Percentiles rank a stretch among this genome's conserved stretches.
Evolutionary conservation across 1,139 yeast genomes (phyloP).

Genomic region (Eremothecium sinecaudum): DNA sequence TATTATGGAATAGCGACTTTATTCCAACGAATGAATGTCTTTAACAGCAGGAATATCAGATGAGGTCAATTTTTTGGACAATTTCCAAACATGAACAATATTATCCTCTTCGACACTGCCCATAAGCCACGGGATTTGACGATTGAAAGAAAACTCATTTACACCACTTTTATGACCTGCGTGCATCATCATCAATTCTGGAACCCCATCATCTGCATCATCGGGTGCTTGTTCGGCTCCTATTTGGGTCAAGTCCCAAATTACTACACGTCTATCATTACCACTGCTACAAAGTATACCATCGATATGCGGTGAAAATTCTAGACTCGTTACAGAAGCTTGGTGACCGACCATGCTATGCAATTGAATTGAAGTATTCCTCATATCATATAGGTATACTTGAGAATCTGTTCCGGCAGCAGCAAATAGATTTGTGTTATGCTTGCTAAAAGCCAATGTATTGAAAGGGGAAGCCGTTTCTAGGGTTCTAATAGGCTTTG

Average conservation of each 20-base stretch:
- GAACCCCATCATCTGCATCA: slow-evolving; percentile 76
- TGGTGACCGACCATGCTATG: slow-evolving; percentile 76
- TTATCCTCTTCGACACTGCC: slow-evolving; percentile 72
- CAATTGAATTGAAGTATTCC: slow-evolving; percentile 39
- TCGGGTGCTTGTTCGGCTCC: slow-evolving; percentile 75
- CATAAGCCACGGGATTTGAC: slow-evolving; percentile 57
- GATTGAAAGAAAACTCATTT: slow-evolving; percentile 63
- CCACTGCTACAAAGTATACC: slow-evolving; percentile 69
- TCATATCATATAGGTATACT: slow-evolving; percentile 50
- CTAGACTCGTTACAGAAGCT: slow-evolving; percentile 56
- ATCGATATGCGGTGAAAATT: slow-evolving; percentile 63
- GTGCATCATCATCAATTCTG: slow-evolving; percentile 76
- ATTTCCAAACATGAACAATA: slow-evolving; percentile 68
- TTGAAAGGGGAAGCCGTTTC: slow-evolving; percentile 40
- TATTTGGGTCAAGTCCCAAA: slow-evolving; percentile 65
- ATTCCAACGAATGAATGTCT: too few relatives aligned
- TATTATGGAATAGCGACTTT: too few relatives aligned
- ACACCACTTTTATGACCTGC: slow-evolving; percentile 78
- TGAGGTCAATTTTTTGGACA: slow-evolving; percentile 42
- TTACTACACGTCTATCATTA: slow-evolving; percentile 57
- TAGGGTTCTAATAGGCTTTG: slow-evolving; percentile 30
- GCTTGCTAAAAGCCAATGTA: slow-evolving; percentile 55
- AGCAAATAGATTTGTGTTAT: slow-evolving; percentile 50
- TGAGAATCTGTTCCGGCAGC: slow-evolving; percentile 65
- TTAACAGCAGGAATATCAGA: slow-evolving; percentile 15